Evolutionary conservation across 192 early-diverging fungal species (phyloP), one percentile per base, ranked within the genome.

Genomic region (Dispira simplex): DNA sequence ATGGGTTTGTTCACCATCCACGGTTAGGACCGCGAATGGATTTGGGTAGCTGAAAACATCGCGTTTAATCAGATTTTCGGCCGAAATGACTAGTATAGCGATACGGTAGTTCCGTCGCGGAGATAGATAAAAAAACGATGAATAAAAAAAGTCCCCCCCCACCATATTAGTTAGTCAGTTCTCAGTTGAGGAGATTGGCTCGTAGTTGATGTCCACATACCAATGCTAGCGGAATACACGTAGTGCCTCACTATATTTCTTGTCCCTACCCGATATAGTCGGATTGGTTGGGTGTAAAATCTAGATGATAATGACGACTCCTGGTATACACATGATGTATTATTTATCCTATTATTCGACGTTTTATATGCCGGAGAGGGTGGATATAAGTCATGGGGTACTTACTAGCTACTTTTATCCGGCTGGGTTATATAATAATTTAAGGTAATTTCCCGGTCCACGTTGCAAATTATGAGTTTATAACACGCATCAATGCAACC

Each of bases 1-100:
- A 56, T 93, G 88, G 11, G 91, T 95, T 74, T 98, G 95, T 65
- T 92, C 91, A 12, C 92, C 91, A 74, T 98, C 90, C 25, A 98
- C 90, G 0, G 91, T 95, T 13, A 98, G 77, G 16, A 98, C 89
- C 11, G 90, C 96, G 79, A 99, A 95, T 23, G 96, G 94, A 73
- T 99, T 93, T 13, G 96, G 96, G 55, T 90, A 73, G 11, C 86
- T 83, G 67, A 95, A 95, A 16, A 95, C 73, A 71, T 98, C 93
- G 59, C 88, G 84, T 72, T 93, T 95, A 74, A 84, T 81, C 62
- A 98, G 81, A 63, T 88, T 85, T 74, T 93, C 90, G 13, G 93
- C 95, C 44, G 92, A 89, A 68, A 98, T 86, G 51, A 98, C 87
- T 77, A 65, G 67, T 25, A 32, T 20, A 28, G 64, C 14, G n/a